Conservation (phyloP, 345 rosid species). For the Hypericum perforatum region DNA sequence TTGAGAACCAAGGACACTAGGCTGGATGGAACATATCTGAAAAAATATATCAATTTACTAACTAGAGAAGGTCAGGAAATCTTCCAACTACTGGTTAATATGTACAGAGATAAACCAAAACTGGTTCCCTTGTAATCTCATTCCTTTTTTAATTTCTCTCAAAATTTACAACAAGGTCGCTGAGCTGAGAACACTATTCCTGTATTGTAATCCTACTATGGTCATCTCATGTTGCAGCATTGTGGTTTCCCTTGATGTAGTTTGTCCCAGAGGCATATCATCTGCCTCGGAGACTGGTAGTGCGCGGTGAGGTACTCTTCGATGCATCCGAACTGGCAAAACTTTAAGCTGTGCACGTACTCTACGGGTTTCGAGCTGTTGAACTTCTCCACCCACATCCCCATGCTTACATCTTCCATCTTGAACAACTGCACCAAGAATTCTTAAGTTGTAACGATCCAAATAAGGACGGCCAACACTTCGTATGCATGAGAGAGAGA, state of each 20-base stretch:
- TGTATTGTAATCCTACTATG: background rate
- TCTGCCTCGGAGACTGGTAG: slow-evolving; percentile 93
- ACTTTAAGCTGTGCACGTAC: slow-evolving; percentile 69
- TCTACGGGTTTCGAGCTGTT: slow-evolving; percentile 66
- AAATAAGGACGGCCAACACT: background rate
- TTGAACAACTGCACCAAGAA: slow-evolving; percentile 58
- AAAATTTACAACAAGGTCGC: no score
- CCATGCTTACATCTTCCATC: slow-evolving; percentile 99
- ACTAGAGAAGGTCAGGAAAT: no score
- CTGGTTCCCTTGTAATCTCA: no score
- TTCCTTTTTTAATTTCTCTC: no score
- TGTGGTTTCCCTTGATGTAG: slow-evolving; percentile 43
- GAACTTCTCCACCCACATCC: slow-evolving; percentile 98
- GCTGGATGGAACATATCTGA: no score
- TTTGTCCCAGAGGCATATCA: slow-evolving; percentile 86
- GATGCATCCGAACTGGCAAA: slow-evolving; percentile 92
- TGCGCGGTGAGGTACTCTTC: slow-evolving; percentile 82
- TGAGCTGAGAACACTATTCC: no score
- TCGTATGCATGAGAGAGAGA: background rate
- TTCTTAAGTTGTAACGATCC: background rate
- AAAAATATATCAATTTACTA: no score
- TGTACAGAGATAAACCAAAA: no score
- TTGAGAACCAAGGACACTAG: no score
- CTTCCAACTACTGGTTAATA: no score
- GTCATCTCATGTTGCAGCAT: slow-evolving; percentile 86